Evolutionary conservation across 352 stramenopile genomes (phyloP), one percentile per base, ranked within the genome.

Genomic region (Aphanomyces invadans): DNA sequence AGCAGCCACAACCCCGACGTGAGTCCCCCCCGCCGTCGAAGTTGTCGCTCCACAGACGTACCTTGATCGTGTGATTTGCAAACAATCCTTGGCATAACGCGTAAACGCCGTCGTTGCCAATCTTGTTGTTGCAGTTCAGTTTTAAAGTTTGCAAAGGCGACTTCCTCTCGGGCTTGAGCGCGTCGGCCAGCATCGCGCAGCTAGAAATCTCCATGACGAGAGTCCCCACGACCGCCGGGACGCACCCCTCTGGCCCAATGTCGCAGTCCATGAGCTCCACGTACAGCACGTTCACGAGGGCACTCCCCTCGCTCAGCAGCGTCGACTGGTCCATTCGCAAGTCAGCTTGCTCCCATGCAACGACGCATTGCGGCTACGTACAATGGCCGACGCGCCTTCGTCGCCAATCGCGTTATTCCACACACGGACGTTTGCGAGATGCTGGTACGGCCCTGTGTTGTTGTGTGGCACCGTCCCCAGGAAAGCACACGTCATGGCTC

Each of bases 321-420:
- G 61, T 69, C 36, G 54, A 29, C 57, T 60, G 38, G 67, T 36
- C 1, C 26, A 28, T 36, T 46, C 3, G 31, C n/a, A n/a, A n/a
- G n/a, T n/a, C n/a, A n/a, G n/a, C n/a, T n/a, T n/a, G n/a, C n/a
- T n/a, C n/a, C n/a, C n/a, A n/a, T n/a, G n/a, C n/a, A n/a, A n/a
- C n/a, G n/a, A n/a, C n/a, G n/a, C n/a, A n/a, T n/a, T n/a, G n/a
- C n/a, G n/a, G n/a, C n/a, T n/a, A 52, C 75, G 52, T 81, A 89
- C 82, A 46, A 93, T 85, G 29, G 77, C 81, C 26, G 74, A 74
- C 3, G 74, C 78, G 56, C 84, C 84, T 73, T 92, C 84, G 61
- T 92, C 74, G 3, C 79, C 82, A 53, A 92, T 73, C 53, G 88
- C 77, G 49, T 92, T 82, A 59, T 88, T 87, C 84, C 84, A 92